These are phyloP conservation scores for Coniella vitis DNA, from an alignment of 2,329 filamentous ascomycete species.

Conservation along the genomic window DNA sequence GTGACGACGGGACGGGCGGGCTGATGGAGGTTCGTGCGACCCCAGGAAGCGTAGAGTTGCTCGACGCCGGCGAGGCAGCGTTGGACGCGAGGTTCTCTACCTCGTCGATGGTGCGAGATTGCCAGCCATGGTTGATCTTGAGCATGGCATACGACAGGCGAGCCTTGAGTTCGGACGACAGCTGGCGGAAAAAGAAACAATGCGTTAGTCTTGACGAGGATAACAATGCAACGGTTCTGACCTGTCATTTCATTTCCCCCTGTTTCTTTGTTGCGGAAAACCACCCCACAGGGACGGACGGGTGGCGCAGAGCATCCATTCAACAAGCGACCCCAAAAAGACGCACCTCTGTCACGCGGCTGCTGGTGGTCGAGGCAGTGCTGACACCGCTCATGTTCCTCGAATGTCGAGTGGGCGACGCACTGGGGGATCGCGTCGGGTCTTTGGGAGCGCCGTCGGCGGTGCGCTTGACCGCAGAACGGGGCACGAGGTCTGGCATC, in stretches of 20 bases:
- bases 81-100: slow-evolving; percentile 69
- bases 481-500: slow-evolving; percentile 24
- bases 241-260: too few species aligned
- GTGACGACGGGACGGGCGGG: slow-evolving; percentile 33
- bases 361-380: slow-evolving; percentile 53
- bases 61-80: slow-evolving; percentile 55
- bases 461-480: slow-evolving; percentile 60
- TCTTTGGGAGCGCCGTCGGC: slow-evolving; percentile 67
- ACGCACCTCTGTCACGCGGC: slow-evolving; percentile 72
- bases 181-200: slow-evolving; percentile 34
- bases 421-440: slow-evolving; percentile 30
- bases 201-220: slow-evolving; percentile 20
- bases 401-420: slow-evolving; percentile 52
- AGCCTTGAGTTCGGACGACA: slow-evolving; percentile 72
- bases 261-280: too few species aligned
- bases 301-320: too few species aligned
- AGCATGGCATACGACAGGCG: slow-evolving; percentile 89
- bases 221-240: too few species aligned
- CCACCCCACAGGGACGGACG: too few species aligned
- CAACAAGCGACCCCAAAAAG: not conserved
- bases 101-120: slow-evolving; percentile 69
- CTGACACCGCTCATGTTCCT: slow-evolving; percentile 66
- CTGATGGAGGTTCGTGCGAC: slow-evolving; percentile 48
- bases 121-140: slow-evolving; percentile 87
- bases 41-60: slow-evolving; percentile 48